Conservation (phyloP, 1,284 basidiomycete genomes). For the Sphagnurus paluster region DNA sequence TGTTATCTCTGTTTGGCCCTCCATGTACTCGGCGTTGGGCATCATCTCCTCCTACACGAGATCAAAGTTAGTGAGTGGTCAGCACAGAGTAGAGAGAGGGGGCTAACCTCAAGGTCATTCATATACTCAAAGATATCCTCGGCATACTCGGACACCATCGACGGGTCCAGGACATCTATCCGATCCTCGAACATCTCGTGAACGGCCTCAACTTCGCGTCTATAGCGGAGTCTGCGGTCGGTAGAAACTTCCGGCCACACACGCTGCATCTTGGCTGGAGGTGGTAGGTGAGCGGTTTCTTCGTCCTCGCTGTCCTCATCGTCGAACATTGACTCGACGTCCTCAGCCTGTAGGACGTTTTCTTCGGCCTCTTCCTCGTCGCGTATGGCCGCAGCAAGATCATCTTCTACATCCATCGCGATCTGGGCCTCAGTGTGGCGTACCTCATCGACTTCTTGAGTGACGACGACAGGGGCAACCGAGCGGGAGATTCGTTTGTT, state of each 20-base stretch:
- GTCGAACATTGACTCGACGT: slow-evolving; percentile 59
- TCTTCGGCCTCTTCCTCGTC: slow-evolving; percentile 32
- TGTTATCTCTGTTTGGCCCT: slow-evolving; percentile 90
- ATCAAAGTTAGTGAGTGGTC: slow-evolving; percentile 7
- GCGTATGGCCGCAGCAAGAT: slow-evolving; percentile 28
- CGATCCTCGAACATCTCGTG: slow-evolving; percentile 77
- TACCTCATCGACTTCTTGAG: slow-evolving; percentile 35
- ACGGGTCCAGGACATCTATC: slow-evolving; percentile 86
- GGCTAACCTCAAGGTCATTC: slow-evolving; percentile 82
- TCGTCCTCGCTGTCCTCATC: slow-evolving; percentile 44
- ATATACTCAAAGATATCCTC: slow-evolving; percentile 98
- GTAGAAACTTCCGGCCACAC: slow-evolving; percentile 74
- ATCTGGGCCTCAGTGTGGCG: slow-evolving; percentile 42
- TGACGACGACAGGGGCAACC: slow-evolving; percentile 24
- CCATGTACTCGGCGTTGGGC: slow-evolving; percentile 95
- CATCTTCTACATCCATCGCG: slow-evolving; percentile 65
- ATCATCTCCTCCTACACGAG: slow-evolving; percentile 74
- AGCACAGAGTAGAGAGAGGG: slow-evolving; percentile 2
- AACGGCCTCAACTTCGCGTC: slow-evolving; percentile 64
- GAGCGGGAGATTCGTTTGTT: slow-evolving; percentile 42
- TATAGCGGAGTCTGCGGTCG: slow-evolving; percentile 53
- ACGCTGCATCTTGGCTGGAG: slow-evolving; percentile 42
- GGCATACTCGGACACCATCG: slow-evolving; percentile 98
- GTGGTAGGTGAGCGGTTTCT: slow-evolving; percentile 20
- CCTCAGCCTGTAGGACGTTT: slow-evolving; percentile 45